A percentile compares a stretch with the other conserved stretches of the same genome.
These are phyloP conservation scores for Penicillium bialowiezense DNA, from an alignment of 495 filamentous ascomycete species.

Conservation along the genomic window DNA sequence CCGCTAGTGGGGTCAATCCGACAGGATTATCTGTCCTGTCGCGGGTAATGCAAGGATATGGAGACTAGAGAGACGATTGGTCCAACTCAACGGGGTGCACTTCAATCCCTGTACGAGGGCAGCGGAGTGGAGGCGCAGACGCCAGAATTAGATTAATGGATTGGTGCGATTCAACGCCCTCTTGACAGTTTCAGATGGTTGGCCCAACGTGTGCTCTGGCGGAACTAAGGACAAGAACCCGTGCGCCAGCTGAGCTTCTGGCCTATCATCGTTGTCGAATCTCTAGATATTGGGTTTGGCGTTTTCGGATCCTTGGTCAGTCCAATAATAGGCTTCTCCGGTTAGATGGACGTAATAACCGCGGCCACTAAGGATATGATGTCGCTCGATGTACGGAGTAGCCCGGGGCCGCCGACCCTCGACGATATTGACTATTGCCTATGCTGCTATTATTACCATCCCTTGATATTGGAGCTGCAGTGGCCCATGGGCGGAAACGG, in stretches of 20 bases:
- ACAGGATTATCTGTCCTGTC: neutral
- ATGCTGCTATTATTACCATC: neutral
- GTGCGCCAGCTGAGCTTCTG: conserved; percentile 1
- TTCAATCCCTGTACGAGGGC: conserved; percentile 1
- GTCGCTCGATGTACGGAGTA: no score
- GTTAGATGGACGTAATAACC: neutral
- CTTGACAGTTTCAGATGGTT: conserved; percentile 2
- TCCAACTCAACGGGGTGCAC: conserved; percentile 10
- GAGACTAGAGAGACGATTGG: conserved; percentile 25
- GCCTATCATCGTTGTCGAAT: conserved; percentile 8
- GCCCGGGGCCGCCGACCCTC: no score
- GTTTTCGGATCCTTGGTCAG: neutral
- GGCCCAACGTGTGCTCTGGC: conserved; percentile 2
- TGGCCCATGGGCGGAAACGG: no score
- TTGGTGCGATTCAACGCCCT: conserved; percentile 8
- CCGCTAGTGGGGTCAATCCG: neutral
- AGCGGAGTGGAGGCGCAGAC: conserved; percentile 8
- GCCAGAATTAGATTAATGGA: conserved; percentile 6
- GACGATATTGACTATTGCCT: neutral
- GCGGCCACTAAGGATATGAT: neutral
- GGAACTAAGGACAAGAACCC: conserved; percentile 2
- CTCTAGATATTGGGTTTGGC: conserved; percentile 1
- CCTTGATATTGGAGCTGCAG: neutral
- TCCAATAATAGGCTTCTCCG: neutral
- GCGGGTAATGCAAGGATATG: conserved; percentile 26